Evolutionary conservation across 495 filamentous ascomycete genomes (phyloP).

Genomic region (Xylaria flabelliformis): DNA sequence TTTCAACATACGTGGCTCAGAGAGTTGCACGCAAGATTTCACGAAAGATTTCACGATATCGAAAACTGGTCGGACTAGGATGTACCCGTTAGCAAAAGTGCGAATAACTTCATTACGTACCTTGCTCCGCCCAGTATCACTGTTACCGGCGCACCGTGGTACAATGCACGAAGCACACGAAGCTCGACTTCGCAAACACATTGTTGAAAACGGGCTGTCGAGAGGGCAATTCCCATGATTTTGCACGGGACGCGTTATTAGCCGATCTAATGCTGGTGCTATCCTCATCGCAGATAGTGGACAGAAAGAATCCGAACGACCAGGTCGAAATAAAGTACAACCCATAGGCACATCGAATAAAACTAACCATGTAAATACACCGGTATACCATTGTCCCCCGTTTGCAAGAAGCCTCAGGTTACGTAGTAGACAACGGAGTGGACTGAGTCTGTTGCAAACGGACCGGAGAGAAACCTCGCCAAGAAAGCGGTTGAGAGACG

Average conservation of each 20-base stretch:
- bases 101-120: conserved; percentile 6
- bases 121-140: conserved; percentile 10
- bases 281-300: conserved; percentile 6
- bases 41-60: conserved; percentile 1
- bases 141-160: conserved; percentile 3
- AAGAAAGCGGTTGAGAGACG: neutral
- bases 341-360: neutral
- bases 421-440: neutral
- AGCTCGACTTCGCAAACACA: neutral
- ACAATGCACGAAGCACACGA: neutral
- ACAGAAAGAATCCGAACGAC: neutral
- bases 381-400: neutral
- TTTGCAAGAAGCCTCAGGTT: neutral
- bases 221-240: conserved; percentile 1
- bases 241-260: neutral
- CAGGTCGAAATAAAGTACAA: conserved; percentile 9
- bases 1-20: neutral
- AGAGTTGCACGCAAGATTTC: conserved; percentile 8
- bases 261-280: neutral
- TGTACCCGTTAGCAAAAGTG: conserved; percentile 7
- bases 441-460: neutral
- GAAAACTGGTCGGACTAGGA: neutral
- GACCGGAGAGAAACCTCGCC: neutral
- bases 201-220: neutral
- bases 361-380: neutral